Conservation (phyloP, 2,329 filamentous ascomycete genomes). For the Periglandula ipomoeae region DNA sequence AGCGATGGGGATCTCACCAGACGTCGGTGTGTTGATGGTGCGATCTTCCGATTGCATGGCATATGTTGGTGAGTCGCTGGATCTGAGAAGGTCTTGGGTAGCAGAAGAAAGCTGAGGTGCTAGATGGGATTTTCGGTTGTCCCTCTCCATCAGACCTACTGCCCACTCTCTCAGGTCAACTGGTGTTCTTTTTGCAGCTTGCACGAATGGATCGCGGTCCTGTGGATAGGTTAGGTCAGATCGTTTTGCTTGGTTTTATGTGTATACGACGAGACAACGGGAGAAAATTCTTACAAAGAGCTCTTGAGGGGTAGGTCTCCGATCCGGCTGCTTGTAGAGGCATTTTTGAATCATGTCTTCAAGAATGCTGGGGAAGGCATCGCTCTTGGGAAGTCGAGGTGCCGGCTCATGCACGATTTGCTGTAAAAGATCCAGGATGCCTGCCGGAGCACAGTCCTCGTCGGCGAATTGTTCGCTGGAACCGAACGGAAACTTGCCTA, state of each 20-base stretch:
- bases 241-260: neutral
- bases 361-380: slow-evolving; percentile 89
- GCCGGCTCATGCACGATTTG: slow-evolving; percentile 96
- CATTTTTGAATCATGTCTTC: slow-evolving; percentile 98
- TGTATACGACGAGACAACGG: neutral
- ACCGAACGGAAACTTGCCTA: slow-evolving; percentile 93
- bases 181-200: slow-evolving; percentile 91
- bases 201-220: slow-evolving; percentile 90
- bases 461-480: slow-evolving; percentile 62
- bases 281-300: slow-evolving; percentile 56
- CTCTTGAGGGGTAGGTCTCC: slow-evolving; percentile 85
- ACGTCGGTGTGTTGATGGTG: slow-evolving; percentile 53
- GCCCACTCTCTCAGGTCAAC: slow-evolving; percentile 94
- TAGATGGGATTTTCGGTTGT: slow-evolving; percentile 92
- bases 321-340: slow-evolving; percentile 78
- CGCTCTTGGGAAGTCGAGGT: slow-evolving; percentile 88
- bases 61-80: slow-evolving; percentile 48
- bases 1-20: slow-evolving; percentile 62
- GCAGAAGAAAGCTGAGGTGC: slow-evolving; percentile 71
- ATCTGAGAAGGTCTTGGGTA: slow-evolving; percentile 65
- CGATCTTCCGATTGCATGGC: slow-evolving; percentile 31
- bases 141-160: slow-evolving; percentile 82
- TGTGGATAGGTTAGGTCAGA: slow-evolving; percentile 27
- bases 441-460: slow-evolving; percentile 74
- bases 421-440: slow-evolving; percentile 90